A percentile compares a stretch with the other conserved stretches of the same genome.
Evolutionary conservation across 495 filamentous ascomycete species (phyloP).

Genomic region (Ascodesmis nigricans): DNA sequence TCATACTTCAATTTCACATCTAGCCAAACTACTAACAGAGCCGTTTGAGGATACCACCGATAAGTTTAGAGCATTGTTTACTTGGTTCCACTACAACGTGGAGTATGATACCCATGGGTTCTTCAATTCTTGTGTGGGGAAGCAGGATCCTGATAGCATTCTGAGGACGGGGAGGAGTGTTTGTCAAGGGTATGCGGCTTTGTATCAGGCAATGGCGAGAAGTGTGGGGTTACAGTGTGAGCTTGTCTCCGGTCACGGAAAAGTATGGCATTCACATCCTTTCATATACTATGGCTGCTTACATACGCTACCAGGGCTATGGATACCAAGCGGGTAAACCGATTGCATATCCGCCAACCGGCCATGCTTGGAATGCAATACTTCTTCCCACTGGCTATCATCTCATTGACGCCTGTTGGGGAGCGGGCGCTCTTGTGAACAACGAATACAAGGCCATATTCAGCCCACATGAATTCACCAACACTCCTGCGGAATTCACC

Average conservation of each 20-base stretch:
- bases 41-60: too few species aligned
- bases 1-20: too few species aligned
- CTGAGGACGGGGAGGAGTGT: slow-evolving; percentile 60
- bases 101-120: slow-evolving; percentile 59
- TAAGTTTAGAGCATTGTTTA: slow-evolving; percentile 78
- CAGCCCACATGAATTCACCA: slow-evolving; percentile 46
- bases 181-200: slow-evolving; percentile 74
- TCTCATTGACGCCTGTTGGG: slow-evolving; percentile 81
- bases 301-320: too few species aligned
- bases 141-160: slow-evolving; percentile 43
- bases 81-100: slow-evolving; percentile 89
- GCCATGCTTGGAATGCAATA: slow-evolving; percentile 88
- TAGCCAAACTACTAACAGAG: too few species aligned
- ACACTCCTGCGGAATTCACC: slow-evolving; percentile 65
- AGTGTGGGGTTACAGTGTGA: slow-evolving; percentile 48
- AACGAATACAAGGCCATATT: slow-evolving; percentile 44
- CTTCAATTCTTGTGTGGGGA: slow-evolving; percentile 39
- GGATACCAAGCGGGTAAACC: slow-evolving; percentile 33
- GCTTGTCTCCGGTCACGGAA: slow-evolving; percentile 60
- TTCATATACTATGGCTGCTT: too few species aligned
- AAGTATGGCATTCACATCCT: too few species aligned
- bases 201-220: slow-evolving; percentile 52
- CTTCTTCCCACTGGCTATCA: slow-evolving; percentile 67
- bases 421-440: slow-evolving; percentile 38
- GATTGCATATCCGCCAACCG: slow-evolving; percentile 29